phyloP scores from a whole-genome alignment of 2,329 filamentous ascomycete species.

The Xylaria sp. region DNA sequence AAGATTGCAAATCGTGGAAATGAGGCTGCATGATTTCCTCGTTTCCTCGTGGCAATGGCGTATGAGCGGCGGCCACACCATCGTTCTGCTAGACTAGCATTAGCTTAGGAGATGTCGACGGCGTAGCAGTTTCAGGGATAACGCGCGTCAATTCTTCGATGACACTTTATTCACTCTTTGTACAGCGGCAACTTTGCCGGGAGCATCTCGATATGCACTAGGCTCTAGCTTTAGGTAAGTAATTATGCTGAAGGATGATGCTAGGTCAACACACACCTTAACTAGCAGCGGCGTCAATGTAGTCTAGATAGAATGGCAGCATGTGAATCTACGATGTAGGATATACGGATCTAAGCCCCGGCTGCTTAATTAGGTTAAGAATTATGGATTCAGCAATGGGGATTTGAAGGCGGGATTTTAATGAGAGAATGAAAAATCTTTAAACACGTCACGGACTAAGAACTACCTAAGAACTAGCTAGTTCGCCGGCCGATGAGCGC shows the following conservation, averaged over 20 bases:
- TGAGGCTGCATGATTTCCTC: slow-evolving; percentile 36
- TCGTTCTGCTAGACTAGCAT: slow-evolving; percentile 27
- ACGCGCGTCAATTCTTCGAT: not conserved
- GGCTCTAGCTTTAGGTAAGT: not conserved
- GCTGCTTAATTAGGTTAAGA: not conserved
- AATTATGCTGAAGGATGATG: no score
- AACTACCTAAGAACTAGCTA: not conserved
- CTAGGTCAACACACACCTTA: not conserved
- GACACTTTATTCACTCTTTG: slow-evolving; percentile 4
- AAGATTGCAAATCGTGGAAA: slow-evolving; percentile 33
- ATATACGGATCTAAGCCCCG: not conserved
- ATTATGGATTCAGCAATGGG: not conserved
- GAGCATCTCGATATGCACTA: not conserved
- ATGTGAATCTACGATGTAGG: not conserved
- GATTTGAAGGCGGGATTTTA: not conserved
- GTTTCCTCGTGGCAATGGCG: slow-evolving; percentile 34
- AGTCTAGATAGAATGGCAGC: not conserved
- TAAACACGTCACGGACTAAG: not conserved
- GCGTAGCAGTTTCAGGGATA: slow-evolving; percentile 28
- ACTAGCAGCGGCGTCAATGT: not conserved
- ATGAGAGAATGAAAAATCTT: not conserved
- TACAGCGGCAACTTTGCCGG: slow-evolving; percentile 14
- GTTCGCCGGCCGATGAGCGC: not conserved
- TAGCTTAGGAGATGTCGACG: slow-evolving; percentile 20
- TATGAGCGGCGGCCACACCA: slow-evolving; percentile 29